Evolutionary conservation across 345 rosid genomes (phyloP).

Genomic region (Hypericum androsaemum): DNA sequence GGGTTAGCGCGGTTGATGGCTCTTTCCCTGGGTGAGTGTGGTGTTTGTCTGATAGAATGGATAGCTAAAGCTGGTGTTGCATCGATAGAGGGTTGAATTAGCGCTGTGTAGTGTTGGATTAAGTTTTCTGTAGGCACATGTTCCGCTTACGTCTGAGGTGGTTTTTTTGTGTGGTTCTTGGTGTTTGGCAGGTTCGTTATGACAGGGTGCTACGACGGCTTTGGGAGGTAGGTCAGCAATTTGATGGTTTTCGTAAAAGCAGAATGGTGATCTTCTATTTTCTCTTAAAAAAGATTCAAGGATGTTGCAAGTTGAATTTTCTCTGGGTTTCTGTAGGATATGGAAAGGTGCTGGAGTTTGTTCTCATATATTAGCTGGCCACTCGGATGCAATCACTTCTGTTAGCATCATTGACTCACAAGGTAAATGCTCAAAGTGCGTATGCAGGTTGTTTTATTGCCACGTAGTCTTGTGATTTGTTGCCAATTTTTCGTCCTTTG

Average conservation of each 20-base stretch:
- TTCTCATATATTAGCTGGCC: slow-evolving; percentile 78
- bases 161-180: slow-evolving; percentile 11
- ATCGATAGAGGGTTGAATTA: no score
- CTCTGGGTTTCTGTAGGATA: slow-evolving; percentile 29
- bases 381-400: slow-evolving; percentile 61
- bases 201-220: slow-evolving; percentile 78
- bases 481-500: neutral
- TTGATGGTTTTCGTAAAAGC: neutral
- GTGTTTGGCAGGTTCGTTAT: slow-evolving; percentile 65
- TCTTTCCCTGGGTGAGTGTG: slow-evolving; percentile 49
- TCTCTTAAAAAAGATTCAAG: neutral
- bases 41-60: neutral
- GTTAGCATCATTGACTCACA: slow-evolving; percentile 39
- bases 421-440: slow-evolving; percentile 29
- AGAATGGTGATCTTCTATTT: neutral
- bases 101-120: no score
- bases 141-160: no score
- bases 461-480: neutral
- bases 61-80: no score
- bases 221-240: slow-evolving; percentile 44
- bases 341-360: slow-evolving; percentile 75
- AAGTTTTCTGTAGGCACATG: no score
- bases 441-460: neutral
- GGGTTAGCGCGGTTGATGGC: slow-evolving; percentile 93
- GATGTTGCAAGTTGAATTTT: neutral